Conservation (phyloP, 805 yeast species). For the Cyberlindnera veronae region DNA sequence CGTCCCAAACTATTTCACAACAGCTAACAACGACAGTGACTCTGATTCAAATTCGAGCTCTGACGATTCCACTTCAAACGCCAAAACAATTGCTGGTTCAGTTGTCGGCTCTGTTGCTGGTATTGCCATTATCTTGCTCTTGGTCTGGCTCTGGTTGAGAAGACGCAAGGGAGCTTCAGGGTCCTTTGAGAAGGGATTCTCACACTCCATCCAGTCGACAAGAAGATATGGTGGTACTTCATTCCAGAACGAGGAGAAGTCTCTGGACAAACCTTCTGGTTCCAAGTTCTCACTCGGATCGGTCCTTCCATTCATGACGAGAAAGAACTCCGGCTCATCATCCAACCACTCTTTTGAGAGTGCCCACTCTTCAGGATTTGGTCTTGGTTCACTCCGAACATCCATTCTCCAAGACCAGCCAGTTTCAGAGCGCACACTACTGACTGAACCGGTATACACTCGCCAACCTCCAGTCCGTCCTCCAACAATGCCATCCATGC, state of each 20-base stretch:
- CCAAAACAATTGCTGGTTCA: constrained; percentile 24
- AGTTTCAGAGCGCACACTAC: constrained; percentile 3
- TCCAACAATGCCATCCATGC: neutral
- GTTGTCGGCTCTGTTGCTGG: constrained; percentile 28
- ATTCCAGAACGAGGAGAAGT: neutral
- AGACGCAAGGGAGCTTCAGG: constrained; percentile 6
- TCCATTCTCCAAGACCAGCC: constrained; percentile 19
- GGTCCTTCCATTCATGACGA: constrained; percentile 10
- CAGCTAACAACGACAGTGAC: neutral
- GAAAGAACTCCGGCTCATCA: constrained; percentile 4
- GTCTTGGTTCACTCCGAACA: constrained; percentile 12
- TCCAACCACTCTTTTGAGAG: constrained; percentile 9
- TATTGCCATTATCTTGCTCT: constrained; percentile 10
- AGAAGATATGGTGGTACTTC: constrained; percentile 19
- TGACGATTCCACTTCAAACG: neutral
- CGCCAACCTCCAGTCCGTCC: constrained; percentile 9
- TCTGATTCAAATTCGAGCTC: neutral
- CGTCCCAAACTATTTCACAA: constrained; percentile 8
- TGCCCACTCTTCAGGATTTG: constrained; percentile 10
- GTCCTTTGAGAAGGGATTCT: constrained; percentile 21
- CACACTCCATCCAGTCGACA: constrained; percentile 27
- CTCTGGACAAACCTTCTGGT: neutral
- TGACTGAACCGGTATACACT: constrained; percentile 3
- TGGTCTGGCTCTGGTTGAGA: constrained; percentile 17
- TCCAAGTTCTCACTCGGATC: constrained; percentile 4